Percentiles rank a stretch among this genome's conserved stretches.
Conservation (phyloP, 495 filamentous ascomycete species). For the Xylaria curta region DNA sequence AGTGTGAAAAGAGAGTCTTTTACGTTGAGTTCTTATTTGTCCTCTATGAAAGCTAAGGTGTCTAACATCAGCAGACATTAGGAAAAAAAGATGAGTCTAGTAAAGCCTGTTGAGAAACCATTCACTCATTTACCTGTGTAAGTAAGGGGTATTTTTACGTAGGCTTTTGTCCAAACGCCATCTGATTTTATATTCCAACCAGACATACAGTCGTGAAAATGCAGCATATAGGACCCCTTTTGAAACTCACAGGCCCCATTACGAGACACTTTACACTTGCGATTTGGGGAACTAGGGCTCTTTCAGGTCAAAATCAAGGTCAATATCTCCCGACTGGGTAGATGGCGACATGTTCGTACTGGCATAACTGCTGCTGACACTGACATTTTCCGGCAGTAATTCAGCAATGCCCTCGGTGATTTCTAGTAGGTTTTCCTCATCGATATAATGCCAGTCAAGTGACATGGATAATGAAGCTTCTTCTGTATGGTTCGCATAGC, state of each 20-base stretch:
- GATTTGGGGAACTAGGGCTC: not conserved
- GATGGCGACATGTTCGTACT: not conserved
- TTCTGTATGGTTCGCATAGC: not conserved
- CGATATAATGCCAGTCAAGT: not conserved
- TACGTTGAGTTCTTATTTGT: not conserved
- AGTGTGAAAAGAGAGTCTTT: not conserved
- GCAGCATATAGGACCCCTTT: not conserved
- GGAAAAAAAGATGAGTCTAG: not conserved
- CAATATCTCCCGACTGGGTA: not conserved
- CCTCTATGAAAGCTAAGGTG: not conserved
- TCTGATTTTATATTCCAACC: not conserved
- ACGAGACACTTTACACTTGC: not conserved
- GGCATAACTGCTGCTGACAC: not conserved
- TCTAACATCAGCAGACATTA: not conserved
- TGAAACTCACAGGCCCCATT: not conserved
- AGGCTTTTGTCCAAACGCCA: not conserved
- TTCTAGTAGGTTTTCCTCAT: not conserved
- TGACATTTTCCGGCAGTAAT: not conserved
- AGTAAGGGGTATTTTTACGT: constrained; percentile 2
- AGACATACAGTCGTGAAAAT: not conserved
- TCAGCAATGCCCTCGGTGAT: not conserved
- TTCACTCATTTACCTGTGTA: not conserved
- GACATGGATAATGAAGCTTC: not conserved
- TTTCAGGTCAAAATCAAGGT: not conserved
- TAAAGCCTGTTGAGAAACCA: not conserved